Evolutionary conservation across 345 rosid species (phyloP), one percentile per base, ranked within the genome.

Genomic region (Xanthoceras sorbifolium): DNA sequence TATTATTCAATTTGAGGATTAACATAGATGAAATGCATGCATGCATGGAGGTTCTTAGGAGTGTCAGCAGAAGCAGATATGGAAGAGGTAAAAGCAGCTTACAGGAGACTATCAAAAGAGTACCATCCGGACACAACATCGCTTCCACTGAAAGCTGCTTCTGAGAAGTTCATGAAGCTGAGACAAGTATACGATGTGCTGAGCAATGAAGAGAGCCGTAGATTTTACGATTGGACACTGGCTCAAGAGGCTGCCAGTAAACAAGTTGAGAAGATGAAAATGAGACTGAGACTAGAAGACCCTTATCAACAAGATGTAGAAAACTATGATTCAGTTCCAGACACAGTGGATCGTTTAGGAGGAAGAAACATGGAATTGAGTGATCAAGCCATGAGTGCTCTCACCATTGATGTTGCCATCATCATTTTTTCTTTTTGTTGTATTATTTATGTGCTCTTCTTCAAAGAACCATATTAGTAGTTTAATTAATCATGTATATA

Each of bases 91-190:
- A 94, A 92, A 79, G 84, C 95, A 3, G 98, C 97, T 0, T 94
- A 93, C 89, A 72, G 98, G 42, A 84, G 91, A 79, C 75, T 94
- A 65, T 91, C 98, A 2, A 94, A 94, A 76, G 98, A 93, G 83
- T 92, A 94, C 82, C 98, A 94, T 72, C 98, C 98, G 18, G 98
- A 92, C 88, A 92, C 98, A 28, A 92, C 97, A 36, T 88, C 97
- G 18, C 91, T 94, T 44, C 97, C 98, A 1, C 80, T 94, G 11
- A 88, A 93, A 73, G 78, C 92, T 0, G 98, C 98, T 12, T 92
- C 94, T 0, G 95, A 90, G 52, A 94, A 93, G 81, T 94, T 94
- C 86, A 75, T 94, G 87, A 93, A 85, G 78, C 85, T 94, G 12
- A 87, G 92, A 77, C 83, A 89, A 74, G 81, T 93, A 4, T 93